These are phyloP conservation scores for Dioszegia aurantiaca DNA, from an alignment of 768 basidiomycete genomes.

Conservation along the genomic window DNA sequence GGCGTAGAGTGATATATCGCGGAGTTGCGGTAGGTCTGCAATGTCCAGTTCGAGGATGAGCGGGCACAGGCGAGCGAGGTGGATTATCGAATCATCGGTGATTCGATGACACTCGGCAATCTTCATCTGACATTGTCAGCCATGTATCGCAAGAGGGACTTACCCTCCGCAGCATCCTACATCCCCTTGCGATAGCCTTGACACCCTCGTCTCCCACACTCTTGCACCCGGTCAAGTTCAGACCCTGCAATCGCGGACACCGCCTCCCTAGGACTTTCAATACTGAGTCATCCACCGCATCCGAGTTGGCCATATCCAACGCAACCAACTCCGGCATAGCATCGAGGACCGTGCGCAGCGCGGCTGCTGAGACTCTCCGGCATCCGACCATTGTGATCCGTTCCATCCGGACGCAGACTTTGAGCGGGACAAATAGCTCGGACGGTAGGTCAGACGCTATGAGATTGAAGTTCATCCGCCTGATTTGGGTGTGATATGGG, in stretches of 20 bases:
- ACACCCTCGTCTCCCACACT: conserved; percentile 75
- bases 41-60: conserved; percentile 92
- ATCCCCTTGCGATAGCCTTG: conserved; percentile 68
- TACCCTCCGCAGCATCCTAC: conserved; percentile 71
- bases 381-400: conserved; percentile 84
- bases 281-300: conserved; percentile 66
- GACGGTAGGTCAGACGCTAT: conserved; percentile 70
- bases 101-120: conserved; percentile 71
- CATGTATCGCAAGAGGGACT: conserved; percentile 19
- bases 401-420: conserved; percentile 75
- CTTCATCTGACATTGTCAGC: conserved; percentile 62
- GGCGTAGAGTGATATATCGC: conserved; percentile 73
- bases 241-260: conserved; percentile 77
- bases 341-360: conserved; percentile 65
- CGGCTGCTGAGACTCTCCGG: conserved; percentile 63
- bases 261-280: conserved; percentile 67
- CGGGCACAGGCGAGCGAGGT: conserved; percentile 73
- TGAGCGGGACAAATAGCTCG: conserved; percentile 68
- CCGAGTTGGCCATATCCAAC: conserved; percentile 75
- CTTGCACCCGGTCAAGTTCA: conserved; percentile 83
- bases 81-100: conserved; percentile 72
- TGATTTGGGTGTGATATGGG: conserved; percentile 80
- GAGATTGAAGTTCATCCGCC: conserved; percentile 81
- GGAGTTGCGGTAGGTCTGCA: conserved; percentile 72
- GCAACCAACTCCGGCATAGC: conserved; percentile 75